These are phyloP conservation scores for Bidens hawaiensis DNA, from an alignment of 140 eudicot species.

Conservation along the genomic window DNA sequence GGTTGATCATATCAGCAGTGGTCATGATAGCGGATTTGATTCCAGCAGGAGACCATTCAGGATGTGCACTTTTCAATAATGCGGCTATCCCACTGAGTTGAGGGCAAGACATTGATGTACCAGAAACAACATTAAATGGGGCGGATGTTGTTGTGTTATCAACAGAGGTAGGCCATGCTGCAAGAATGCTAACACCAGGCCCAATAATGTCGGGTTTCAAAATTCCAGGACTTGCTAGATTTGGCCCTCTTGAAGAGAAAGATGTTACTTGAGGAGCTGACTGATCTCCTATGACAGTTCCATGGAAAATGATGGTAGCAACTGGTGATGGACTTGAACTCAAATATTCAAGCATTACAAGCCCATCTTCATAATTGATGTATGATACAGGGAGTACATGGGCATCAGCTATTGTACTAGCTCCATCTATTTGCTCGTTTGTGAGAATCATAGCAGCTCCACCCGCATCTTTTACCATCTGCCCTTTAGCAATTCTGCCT, in stretches of 20 bases:
- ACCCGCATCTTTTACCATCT: slow-evolving; percentile 48
- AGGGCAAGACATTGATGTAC: slow-evolving; percentile 85
- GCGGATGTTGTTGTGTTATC: slow-evolving; percentile 29
- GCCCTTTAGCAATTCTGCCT: slow-evolving; percentile 39
- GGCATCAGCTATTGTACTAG: slow-evolving; percentile 42
- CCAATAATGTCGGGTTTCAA: slow-evolving; percentile 73
- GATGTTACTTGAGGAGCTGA: slow-evolving; percentile 52
- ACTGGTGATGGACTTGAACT: slow-evolving; percentile 40
- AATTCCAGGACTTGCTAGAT: slow-evolving; percentile 46
- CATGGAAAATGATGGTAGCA: slow-evolving; percentile 42
- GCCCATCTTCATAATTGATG: slow-evolving; percentile 30
- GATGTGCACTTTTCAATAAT: slow-evolving; percentile 54
- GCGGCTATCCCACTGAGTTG: slow-evolving; percentile 62
- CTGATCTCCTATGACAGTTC: slow-evolving; percentile 48
- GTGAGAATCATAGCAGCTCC: slow-evolving; percentile 63
- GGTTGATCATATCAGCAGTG: slow-evolving; percentile 47
- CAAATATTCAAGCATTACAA: slow-evolving; percentile 33
- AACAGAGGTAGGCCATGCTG: slow-evolving; percentile 57
- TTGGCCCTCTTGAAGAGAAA: slow-evolving; percentile 67
- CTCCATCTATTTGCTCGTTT: slow-evolving; percentile 37
- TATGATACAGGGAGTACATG: slow-evolving; percentile 59
- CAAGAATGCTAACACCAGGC: slow-evolving; percentile 70
- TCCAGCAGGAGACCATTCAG: slow-evolving; percentile 79
- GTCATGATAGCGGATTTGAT: slow-evolving; percentile 75
- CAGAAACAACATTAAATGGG: slow-evolving; percentile 47